Evolutionary conservation across 805 yeast species (phyloP).

Genomic region (Hanseniaspora vineae): DNA sequence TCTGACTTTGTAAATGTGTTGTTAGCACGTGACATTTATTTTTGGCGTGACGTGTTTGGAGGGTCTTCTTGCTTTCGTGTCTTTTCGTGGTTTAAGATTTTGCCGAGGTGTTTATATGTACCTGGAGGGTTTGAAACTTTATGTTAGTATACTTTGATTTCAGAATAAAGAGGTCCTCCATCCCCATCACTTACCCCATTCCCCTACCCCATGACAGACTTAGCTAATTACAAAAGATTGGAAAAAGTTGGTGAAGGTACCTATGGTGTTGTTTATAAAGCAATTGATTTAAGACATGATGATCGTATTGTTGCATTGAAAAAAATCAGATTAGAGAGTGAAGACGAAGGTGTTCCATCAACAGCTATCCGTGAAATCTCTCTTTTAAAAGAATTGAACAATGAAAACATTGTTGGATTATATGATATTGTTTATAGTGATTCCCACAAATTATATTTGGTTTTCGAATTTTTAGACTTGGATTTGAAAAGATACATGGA

Average conservation of each 20-base stretch:
- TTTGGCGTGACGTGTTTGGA: too few relatives aligned
- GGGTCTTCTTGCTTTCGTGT: background rate
- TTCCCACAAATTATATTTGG: conserved; percentile 77
- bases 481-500: conserved; percentile 95
- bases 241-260: conserved; percentile 97
- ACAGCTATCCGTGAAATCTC: conserved; percentile 97
- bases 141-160: too few relatives aligned
- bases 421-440: conserved; percentile 96
- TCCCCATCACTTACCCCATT: too few relatives aligned
- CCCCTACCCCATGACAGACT: conserved; percentile 91
- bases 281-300: conserved; percentile 73
- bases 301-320: conserved; percentile 80
- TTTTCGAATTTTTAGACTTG: conserved; percentile 85
- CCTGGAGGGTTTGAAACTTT: too few relatives aligned
- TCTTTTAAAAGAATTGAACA: conserved; percentile 84
- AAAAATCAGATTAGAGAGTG: conserved; percentile 88
- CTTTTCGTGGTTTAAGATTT: background rate
- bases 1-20: too few relatives aligned
- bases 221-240: conserved; percentile 82
- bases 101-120: background rate
- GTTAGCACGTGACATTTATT: background rate
- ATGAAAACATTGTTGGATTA: conserved; percentile 81
- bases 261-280: conserved; percentile 97
- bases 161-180: too few relatives aligned
- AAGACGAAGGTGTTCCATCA: conserved; percentile 92